Evolutionary conservation across 2,329 filamentous ascomycete genomes (phyloP).

Genomic region (Nigrograna mackinnonii): DNA sequence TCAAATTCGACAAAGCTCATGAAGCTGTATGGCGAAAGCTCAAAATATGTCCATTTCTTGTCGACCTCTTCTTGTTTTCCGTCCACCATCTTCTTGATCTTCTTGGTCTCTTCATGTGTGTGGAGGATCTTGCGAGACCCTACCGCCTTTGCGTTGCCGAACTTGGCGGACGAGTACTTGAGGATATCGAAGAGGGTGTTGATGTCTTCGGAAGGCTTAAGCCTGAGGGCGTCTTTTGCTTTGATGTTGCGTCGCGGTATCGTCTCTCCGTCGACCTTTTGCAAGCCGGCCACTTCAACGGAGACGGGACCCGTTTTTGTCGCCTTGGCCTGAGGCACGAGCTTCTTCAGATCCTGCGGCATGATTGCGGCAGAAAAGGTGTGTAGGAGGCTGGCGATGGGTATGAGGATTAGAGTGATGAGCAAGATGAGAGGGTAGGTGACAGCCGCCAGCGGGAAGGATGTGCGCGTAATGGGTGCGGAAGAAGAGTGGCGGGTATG

Average conservation of each 20-base stretch:
- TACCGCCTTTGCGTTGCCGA: conserved; percentile 55
- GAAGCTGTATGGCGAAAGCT: conserved; percentile 78
- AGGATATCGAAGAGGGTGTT: conserved; percentile 81
- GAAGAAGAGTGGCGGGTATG: too few relatives aligned
- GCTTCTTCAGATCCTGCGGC: conserved; percentile 50
- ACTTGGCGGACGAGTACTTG: conserved; percentile 65
- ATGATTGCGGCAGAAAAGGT: conserved; percentile 23
- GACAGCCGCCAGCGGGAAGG: conserved; percentile 29
- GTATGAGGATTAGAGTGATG: conserved; percentile 19
- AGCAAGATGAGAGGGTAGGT: conserved; percentile 15
- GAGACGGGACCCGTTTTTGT: conserved; percentile 73
- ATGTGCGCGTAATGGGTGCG: conserved; percentile 14
- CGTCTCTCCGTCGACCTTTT: conserved; percentile 78
- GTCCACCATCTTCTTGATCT: conserved; percentile 85
- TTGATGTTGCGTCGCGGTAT: conserved; percentile 75
- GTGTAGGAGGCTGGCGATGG: conserved; percentile 17
- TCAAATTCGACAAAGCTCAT: conserved; percentile 81
- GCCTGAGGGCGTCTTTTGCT: conserved; percentile 71
- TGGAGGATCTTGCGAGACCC: conserved; percentile 75
- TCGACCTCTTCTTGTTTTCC: conserved; percentile 79
- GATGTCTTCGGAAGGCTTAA: conserved; percentile 69
- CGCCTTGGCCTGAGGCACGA: conserved; percentile 51
- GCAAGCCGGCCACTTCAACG: conserved; percentile 69
- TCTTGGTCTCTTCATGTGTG: conserved; percentile 83
- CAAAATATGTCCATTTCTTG: conserved; percentile 90